These are phyloP conservation scores for Aotearoamyces nothofagi DNA, from an alignment of 2,329 filamentous ascomycete species.

Conservation along the genomic window DNA sequence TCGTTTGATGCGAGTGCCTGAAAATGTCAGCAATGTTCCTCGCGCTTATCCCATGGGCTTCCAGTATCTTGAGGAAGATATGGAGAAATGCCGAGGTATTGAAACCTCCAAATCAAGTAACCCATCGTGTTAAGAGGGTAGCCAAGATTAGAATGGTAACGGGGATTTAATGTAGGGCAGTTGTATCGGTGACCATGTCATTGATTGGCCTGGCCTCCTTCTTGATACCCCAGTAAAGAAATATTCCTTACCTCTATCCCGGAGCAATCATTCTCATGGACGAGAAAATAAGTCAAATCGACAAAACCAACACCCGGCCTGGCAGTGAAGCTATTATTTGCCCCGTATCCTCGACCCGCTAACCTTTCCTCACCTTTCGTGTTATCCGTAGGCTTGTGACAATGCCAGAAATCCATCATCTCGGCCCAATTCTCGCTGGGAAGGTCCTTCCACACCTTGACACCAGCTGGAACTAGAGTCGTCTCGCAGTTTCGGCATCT, in stretches of 20 bases:
- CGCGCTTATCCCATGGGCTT: constrained; percentile 30
- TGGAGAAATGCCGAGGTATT: constrained; percentile 27
- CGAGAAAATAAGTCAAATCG: constrained; percentile 62
- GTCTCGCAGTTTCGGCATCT: constrained; percentile 27
- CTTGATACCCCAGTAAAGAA: constrained; percentile 33
- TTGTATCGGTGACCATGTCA: constrained; percentile 55
- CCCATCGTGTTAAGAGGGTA: constrained; percentile 27
- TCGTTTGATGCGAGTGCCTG: constrained; percentile 1
- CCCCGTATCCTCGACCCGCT: constrained; percentile 61
- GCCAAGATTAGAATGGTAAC: constrained; percentile 14
- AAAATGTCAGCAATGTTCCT: constrained; percentile 26
- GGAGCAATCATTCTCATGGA: constrained; percentile 51
- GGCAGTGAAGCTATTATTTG: constrained; percentile 57
- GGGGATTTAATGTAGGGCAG: constrained; percentile 39
- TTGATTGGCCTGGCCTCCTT: constrained; percentile 44
- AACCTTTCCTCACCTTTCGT: constrained; percentile 17
- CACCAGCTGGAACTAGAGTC: constrained; percentile 23
- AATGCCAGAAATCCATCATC: constrained; percentile 99
- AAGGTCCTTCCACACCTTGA: constrained; percentile 70
- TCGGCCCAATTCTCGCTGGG: constrained; percentile 97
- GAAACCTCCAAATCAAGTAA: constrained; percentile 18
- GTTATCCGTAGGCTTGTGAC: constrained; percentile 71
- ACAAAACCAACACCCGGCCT: constrained; percentile 58
- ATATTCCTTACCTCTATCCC: constrained; percentile 23
- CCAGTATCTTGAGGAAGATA: constrained; percentile 31